A percentile compares a stretch with the other conserved stretches of the same genome.
Conservation (phyloP, 2,329 filamentous ascomycete genomes). For the Harringtonia lauricola region DNA sequence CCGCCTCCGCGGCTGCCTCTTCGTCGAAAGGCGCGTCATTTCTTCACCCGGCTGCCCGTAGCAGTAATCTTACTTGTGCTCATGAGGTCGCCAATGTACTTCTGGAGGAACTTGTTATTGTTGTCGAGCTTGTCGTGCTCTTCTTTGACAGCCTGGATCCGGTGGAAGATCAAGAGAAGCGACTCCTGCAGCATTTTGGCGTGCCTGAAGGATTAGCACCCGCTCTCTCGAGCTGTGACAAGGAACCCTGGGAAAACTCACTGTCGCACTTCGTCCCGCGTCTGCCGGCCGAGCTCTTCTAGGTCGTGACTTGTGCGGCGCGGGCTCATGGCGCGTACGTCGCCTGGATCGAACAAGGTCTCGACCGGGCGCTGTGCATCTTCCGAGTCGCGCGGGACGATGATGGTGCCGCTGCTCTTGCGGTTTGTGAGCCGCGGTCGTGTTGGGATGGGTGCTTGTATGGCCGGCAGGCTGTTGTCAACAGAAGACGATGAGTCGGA, state of each 20-base stretch:
- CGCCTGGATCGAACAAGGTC: conserved; percentile 70
- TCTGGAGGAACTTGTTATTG: conserved; percentile 95
- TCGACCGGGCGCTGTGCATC: conserved; percentile 60
- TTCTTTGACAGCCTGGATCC: conserved; percentile 85
- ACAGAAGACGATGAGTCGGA: conserved; percentile 20
- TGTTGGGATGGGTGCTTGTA: conserved; percentile 39
- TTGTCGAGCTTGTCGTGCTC: conserved; percentile 95
- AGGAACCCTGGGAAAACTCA: no score
- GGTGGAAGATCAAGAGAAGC: conserved; percentile 78
- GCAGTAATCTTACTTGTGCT: conserved; percentile 67
- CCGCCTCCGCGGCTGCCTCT: no score
- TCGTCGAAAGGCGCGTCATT: conserved; percentile 29
- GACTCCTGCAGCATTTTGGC: conserved; percentile 83
- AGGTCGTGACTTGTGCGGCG: conserved; percentile 83
- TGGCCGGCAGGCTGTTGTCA: conserved; percentile 12
- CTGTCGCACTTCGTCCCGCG: conserved; percentile 54
- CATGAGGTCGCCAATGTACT: conserved; percentile 95
- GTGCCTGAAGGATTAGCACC: conserved; percentile 46
- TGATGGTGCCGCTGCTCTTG: conserved; percentile 73
- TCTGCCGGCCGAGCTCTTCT: conserved; percentile 75
- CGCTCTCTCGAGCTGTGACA: no score
- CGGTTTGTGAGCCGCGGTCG: conserved; percentile 61
- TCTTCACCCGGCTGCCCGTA: conserved; percentile 35
- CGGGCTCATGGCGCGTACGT: conserved; percentile 91
- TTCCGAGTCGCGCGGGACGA: conserved; percentile 62